A percentile compares a stretch with the other conserved stretches of the same genome.
These are phyloP conservation scores for Nigrospora oryzae DNA, from an alignment of 2,329 filamentous ascomycete species.

Conservation along the genomic window DNA sequence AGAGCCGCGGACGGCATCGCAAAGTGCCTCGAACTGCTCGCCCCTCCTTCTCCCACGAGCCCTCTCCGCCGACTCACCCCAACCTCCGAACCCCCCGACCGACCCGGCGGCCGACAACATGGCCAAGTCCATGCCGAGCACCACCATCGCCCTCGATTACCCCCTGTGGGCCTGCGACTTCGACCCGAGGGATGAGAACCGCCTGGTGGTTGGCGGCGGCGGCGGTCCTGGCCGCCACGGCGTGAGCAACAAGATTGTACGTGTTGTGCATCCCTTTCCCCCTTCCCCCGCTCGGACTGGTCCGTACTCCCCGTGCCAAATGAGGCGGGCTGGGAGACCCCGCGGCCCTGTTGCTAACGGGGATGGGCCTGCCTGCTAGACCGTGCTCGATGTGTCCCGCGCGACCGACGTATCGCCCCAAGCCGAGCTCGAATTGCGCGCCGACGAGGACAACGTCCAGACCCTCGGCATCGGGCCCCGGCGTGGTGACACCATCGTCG, in stretches of 20 bases:
- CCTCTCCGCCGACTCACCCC: too few species aligned
- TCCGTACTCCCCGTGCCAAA: too few species aligned
- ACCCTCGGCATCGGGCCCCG: conserved; percentile 64
- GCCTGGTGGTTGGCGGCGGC: conserved; percentile 76
- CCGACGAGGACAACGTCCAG: conserved; percentile 82
- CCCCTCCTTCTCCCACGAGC: too few species aligned
- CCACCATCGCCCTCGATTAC: conserved; percentile 66
- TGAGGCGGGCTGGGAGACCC: too few species aligned
- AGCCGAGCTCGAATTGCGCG: conserved; percentile 69
- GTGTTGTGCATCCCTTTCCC: conserved; percentile 19
- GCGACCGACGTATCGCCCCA: conserved; percentile 55
- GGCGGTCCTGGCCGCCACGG: conserved; percentile 76
- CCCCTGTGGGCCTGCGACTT: conserved; percentile 85
- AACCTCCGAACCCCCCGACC: too few species aligned
- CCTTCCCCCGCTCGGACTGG: too few species aligned
- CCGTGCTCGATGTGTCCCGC: conserved; percentile 61
- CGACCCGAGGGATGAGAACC: conserved; percentile 68
- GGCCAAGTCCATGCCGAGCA: conserved; percentile 29
- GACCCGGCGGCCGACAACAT: conserved; percentile 7
- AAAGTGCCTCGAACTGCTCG: too few species aligned
- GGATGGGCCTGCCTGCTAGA: conserved; percentile 30
- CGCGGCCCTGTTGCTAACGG: too few species aligned
- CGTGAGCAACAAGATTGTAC: conserved; percentile 78
- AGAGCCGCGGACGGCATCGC: too few species aligned
- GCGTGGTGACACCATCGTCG: conserved; percentile 44